phyloP scores from a whole-genome alignment of 306 rosid species.

The Ormosia semicastrata region DNA sequence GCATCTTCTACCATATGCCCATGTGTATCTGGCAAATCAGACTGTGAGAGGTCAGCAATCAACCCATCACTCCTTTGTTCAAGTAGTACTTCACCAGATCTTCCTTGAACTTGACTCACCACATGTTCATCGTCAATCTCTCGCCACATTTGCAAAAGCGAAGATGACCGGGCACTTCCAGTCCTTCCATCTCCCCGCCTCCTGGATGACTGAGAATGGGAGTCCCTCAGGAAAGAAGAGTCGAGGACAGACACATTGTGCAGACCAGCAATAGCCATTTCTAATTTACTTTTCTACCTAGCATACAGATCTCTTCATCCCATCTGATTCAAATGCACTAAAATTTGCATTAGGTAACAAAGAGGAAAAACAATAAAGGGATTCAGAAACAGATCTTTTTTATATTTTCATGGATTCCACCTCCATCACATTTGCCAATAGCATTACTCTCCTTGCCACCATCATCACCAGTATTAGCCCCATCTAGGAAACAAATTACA shows the following conservation, averaged over 20 bases:
- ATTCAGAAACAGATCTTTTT: constrained; percentile 39
- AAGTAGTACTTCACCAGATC: constrained; percentile 50
- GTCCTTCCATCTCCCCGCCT: constrained; percentile 58
- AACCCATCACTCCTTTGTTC: constrained; percentile 50
- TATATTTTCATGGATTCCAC: constrained; percentile 29
- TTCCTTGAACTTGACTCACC: constrained; percentile 62
- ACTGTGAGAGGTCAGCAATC: constrained; percentile 38
- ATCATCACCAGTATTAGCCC: constrained; percentile 15
- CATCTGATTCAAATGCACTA: constrained; percentile 47
- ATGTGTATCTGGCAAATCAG: constrained; percentile 34
- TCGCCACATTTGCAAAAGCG: constrained; percentile 79
- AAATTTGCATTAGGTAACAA: constrained; percentile 38
- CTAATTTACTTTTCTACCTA: constrained; percentile 21
- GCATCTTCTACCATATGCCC: constrained; percentile 44
- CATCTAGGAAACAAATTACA: constrained; percentile 26
- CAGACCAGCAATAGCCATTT: constrained; percentile 93
- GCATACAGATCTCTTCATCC: constrained; percentile 42
- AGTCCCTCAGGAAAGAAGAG: constrained; percentile 70
- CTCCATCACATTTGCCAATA: constrained; percentile 11
- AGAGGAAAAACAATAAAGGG: constrained; percentile 25
- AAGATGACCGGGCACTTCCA: constrained; percentile 64
- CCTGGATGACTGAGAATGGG: constrained; percentile 68
- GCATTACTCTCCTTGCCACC: constrained; percentile 9
- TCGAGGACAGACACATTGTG: constrained; percentile 81
- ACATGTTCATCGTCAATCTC: constrained; percentile 82